Conservation (phyloP, 495 filamentous ascomycete species). For the Trichoderma parareesei region DNA sequence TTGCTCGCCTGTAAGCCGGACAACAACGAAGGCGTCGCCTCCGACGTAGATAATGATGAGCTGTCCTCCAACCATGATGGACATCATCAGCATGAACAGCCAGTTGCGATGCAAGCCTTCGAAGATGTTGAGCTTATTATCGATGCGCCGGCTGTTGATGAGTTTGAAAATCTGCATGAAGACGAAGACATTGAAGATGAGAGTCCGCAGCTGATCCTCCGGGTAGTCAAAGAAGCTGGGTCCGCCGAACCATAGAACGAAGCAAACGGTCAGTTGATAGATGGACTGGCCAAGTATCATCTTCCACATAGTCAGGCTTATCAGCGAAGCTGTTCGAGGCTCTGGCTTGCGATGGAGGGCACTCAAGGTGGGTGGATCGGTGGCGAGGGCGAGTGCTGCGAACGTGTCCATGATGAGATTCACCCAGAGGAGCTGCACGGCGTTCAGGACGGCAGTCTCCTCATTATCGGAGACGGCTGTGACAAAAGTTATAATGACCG, state of each 20-base stretch:
- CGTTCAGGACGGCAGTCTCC: slow-evolving; percentile 67
- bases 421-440: slow-evolving; percentile 85
- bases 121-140: slow-evolving; percentile 89
- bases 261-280: slow-evolving; percentile 72
- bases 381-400: slow-evolving; percentile 81
- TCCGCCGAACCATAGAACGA: slow-evolving; percentile 71
- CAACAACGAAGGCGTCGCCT: slow-evolving; percentile 62
- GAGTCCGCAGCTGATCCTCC: slow-evolving; percentile 46
- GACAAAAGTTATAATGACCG: slow-evolving; percentile 75
- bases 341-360: slow-evolving; percentile 71
- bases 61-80: slow-evolving; percentile 71
- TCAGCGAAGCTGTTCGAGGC: slow-evolving; percentile 68
- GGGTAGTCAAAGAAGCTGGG: slow-evolving; percentile 49
- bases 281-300: slow-evolving; percentile 85
- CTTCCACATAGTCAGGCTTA: slow-evolving; percentile 83
- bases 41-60: slow-evolving; percentile 76
- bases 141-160: slow-evolving; percentile 74
- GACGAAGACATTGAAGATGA: slow-evolving; percentile 87
- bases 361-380: slow-evolving; percentile 64
- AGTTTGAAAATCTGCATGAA: slow-evolving; percentile 96
- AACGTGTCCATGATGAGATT: slow-evolving; percentile 95
- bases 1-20: slow-evolving; percentile 53
- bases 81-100: slow-evolving; percentile 74
- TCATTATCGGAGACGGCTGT: slow-evolving; percentile 60
- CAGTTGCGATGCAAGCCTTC: slow-evolving; percentile 69